Percentiles rank a stretch among this genome's conserved stretches.
Conservation (phyloP, 495 filamentous ascomycete species). For the Penicillium herquei region DNA sequence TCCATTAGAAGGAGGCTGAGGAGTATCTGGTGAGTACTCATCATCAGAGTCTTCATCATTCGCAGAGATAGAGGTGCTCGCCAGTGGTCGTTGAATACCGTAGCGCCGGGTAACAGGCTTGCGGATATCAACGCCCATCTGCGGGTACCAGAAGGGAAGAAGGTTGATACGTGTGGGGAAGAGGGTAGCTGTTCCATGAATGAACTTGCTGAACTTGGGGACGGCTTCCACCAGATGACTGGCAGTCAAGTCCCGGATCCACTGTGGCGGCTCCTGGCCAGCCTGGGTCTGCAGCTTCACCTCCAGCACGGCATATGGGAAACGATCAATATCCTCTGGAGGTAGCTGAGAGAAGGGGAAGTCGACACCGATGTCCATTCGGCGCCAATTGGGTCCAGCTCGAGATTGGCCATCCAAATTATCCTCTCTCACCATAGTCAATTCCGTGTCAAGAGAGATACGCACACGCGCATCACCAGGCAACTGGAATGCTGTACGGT, state of each 20-base stretch:
- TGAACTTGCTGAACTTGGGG: conserved; percentile 99
- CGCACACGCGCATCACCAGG: conserved; percentile 95
- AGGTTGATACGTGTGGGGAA: conserved; percentile 87
- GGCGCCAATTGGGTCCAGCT: conserved; percentile 87
- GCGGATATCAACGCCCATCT: conserved; percentile 97
- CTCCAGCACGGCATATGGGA: conserved; percentile 95
- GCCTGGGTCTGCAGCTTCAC: conserved; percentile 97
- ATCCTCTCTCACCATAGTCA: conserved; percentile 92
- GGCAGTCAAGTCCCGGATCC: conserved; percentile 88
- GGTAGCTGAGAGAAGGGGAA: conserved; percentile 90
- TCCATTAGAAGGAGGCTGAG: conserved; percentile 4
- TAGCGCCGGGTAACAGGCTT: conserved; percentile 84
- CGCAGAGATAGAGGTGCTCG: conserved; percentile 71
- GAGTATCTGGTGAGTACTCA: conserved; percentile 43
- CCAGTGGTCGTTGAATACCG: conserved; percentile 77
- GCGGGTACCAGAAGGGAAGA: conserved; percentile 94
- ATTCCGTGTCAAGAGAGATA: conserved; percentile 94
- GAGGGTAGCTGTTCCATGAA: conserved; percentile 85
- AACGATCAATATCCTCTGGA: conserved; percentile 78
- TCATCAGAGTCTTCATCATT: conserved; percentile 68
- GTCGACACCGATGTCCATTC: conserved; percentile 97
- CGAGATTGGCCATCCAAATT: conserved; percentile 79
- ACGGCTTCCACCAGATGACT: conserved; percentile 97
- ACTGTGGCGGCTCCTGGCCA: conserved; percentile 94
- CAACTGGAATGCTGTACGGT: conserved; percentile 95